Evolutionary conservation across 2,329 filamentous ascomycete species (phyloP), one percentile per base, ranked within the genome.

Genomic region (Geosmithia putterillii): DNA sequence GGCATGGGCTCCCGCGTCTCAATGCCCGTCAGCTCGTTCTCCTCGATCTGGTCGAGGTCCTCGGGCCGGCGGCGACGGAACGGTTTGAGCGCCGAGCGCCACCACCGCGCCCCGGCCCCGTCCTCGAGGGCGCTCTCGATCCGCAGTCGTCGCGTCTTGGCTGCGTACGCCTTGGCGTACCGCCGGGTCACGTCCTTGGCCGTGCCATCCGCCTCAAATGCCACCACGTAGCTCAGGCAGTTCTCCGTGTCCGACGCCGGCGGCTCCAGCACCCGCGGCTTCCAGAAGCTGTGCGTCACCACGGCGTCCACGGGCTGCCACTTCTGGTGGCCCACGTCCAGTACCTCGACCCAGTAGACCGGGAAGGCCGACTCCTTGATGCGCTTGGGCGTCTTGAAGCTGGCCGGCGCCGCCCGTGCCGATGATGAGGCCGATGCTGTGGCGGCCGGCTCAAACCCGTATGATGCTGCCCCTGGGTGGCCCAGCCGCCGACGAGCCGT

Each of bases 341-440:
- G 85, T 3, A 86, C 81, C 63, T 98, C 92, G 1, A 95, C 82
- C 92, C 92, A 98, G 57, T 88, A 96, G 3, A 96, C 73, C 0
- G 92, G 92, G 53, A 82, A 86, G 0, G 76, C 61, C 0, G 87
- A 89, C 54, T 90, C 86, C 20, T 71, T 72, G 10, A 83, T 73
- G 14, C 56, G 63, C 43, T 63, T 65, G 10, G 56, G 63, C 42
- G 50, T 53, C 20, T 56, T 62, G 54, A 57, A 59, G 49, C 50
- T 35, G 53, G 52, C n/a, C 28, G 42, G 15, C 32, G 10, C 8
- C 28, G 15, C 17, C 18, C 37, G 1, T 59, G 66, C 10, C 61
- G 58, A 14, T 58, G 57, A 20, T 7, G 28, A 32, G 4, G 28
- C 4, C 4, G 28, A 7, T 32, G 28, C 28, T 14, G 28, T 12